A percentile compares a stretch with the other conserved stretches of the same genome.
Conservation (phyloP, 495 filamentous ascomycete species). For the Penicillium maclennaniae region DNA sequence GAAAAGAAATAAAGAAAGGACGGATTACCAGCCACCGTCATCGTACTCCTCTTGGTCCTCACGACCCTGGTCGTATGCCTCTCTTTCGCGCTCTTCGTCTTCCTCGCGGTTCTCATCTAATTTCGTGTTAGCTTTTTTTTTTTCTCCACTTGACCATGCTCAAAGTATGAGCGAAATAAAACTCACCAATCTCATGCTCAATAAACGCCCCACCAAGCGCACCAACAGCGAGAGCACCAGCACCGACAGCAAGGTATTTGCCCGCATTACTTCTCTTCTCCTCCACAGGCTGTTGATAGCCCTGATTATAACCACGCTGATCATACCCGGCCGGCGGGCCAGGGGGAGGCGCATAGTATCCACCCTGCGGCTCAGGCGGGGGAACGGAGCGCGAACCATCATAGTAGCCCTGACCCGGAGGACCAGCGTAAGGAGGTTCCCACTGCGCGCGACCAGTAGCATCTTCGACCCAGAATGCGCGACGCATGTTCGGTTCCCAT, state of each 20-base stretch:
- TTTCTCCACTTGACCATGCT: too few relatives aligned
- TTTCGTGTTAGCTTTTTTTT: background rate
- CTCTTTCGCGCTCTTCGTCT: constrained; percentile 12
- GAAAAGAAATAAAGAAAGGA: background rate
- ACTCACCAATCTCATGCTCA: constrained; percentile 51
- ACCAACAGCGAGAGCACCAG: constrained; percentile 54
- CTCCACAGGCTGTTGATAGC: constrained; percentile 23
- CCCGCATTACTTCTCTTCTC: constrained; percentile 42
- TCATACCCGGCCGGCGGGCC: constrained; percentile 19
- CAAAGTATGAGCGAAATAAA: background rate
- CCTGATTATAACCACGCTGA: constrained; percentile 8
- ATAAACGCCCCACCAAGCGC: constrained; percentile 54
- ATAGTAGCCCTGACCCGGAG: constrained; percentile 9
- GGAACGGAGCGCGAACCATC: constrained; percentile 23
- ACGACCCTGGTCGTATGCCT: constrained; percentile 22
- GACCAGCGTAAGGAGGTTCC: constrained; percentile 42
- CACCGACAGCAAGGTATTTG: constrained; percentile 47
- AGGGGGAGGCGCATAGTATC: constrained; percentile 24
- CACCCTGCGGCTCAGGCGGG: constrained; percentile 18
- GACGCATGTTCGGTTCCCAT: constrained; percentile 54
- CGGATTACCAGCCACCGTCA: constrained; percentile 10
- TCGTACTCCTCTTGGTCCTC: constrained; percentile 23
- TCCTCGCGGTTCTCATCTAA: constrained; percentile 15
- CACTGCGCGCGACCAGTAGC: constrained; percentile 58
- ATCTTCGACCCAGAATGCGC: constrained; percentile 59